A percentile compares a stretch with the other conserved stretches of the same genome.
Conservation (phyloP, 176 grass and related monocot genomes). For the Cocos nucifera region DNA sequence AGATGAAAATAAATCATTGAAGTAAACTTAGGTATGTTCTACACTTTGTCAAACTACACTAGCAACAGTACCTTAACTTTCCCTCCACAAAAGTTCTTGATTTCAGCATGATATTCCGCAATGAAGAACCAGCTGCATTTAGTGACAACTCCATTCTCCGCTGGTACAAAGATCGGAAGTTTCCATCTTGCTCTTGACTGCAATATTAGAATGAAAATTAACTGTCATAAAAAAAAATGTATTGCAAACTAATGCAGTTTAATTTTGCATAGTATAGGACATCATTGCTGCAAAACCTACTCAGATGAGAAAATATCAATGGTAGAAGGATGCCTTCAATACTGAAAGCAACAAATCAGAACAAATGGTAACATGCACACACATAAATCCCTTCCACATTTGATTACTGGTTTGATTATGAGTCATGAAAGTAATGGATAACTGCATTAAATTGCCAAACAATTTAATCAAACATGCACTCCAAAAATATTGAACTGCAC, state of each 20-base stretch:
- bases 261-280: too few species aligned
- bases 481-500: too few species aligned
- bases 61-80: conserved; percentile 55
- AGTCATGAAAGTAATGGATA: too few species aligned
- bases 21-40: background rate
- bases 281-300: too few species aligned
- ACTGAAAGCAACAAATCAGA: too few species aligned
- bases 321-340: too few species aligned
- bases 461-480: too few species aligned
- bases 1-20: conserved; percentile 7
- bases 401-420: too few species aligned
- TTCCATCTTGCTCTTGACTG: conserved; percentile 81
- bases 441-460: too few species aligned
- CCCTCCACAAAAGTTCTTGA: conserved; percentile 51
- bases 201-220: conserved; percentile 11
- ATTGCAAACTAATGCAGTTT: background rate
- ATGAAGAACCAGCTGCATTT: conserved; percentile 34
- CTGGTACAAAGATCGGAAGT: conserved; percentile 42
- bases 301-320: background rate
- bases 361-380: too few species aligned
- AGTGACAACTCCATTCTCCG: conserved; percentile 24
- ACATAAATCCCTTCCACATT: too few species aligned
- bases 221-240: background rate
- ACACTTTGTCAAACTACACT: background rate
- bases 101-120: conserved; percentile 72